Conservation (phyloP, 345 rosid genomes). For the Lepidium didymum region DNA sequence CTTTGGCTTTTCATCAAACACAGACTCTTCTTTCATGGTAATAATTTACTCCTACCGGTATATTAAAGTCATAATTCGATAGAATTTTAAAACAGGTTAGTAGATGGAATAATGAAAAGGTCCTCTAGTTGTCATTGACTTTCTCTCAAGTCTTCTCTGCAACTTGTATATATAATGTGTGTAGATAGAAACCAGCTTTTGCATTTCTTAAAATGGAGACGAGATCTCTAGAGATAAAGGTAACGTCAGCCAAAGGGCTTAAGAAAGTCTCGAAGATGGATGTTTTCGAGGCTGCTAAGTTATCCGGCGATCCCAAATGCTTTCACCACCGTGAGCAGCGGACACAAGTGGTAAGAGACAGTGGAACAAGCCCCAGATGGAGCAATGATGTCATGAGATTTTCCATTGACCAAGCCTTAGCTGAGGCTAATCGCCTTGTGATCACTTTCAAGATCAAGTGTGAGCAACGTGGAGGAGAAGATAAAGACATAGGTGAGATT, state of each 20-base stretch:
- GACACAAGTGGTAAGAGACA: conserved; percentile 16
- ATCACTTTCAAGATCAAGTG: conserved; percentile 25
- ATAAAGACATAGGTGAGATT: conserved; percentile 26
- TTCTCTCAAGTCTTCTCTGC: conserved; percentile 15
- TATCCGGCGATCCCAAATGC: conserved; percentile 25
- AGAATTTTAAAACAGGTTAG: background rate
- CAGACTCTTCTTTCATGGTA: conserved; percentile 5
- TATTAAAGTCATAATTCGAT: background rate
- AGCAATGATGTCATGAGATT: background rate
- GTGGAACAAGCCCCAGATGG: conserved; percentile 25
- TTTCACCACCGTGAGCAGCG: conserved; percentile 20
- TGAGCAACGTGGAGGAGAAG: conserved; percentile 12
- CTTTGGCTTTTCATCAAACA: conserved; percentile 4
- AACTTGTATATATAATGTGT: conserved; percentile 10
- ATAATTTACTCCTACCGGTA: background rate
- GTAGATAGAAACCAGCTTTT: background rate
- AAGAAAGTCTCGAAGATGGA: conserved; percentile 10
- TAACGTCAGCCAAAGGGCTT: conserved; percentile 19
- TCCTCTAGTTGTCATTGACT: conserved; percentile 12
- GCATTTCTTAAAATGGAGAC: background rate
- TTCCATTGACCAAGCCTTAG: conserved; percentile 21
- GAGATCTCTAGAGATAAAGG: conserved; percentile 15
- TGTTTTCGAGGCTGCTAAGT: conserved; percentile 16
- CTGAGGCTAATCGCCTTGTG: conserved; percentile 25
- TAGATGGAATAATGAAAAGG: background rate